Base-by-base conservation (phyloP, 345 rosid genomes). In the Barbarea vulgaris region DNA sequence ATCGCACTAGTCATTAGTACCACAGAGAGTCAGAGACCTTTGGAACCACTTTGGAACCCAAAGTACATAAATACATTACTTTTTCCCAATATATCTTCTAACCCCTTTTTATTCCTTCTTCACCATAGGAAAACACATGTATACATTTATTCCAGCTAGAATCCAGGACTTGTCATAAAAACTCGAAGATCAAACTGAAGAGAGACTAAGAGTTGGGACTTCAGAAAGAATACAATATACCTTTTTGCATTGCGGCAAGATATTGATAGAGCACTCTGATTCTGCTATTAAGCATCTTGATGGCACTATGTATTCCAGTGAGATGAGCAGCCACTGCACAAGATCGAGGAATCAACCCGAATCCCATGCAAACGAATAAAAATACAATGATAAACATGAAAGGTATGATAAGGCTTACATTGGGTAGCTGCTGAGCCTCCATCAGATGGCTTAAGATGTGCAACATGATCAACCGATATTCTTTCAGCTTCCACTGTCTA, bases 401-500 rank as follows among this genome's bases (percentile, higher is more conserved):
- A 48, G 0, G 72, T 56, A 37, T 13, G 6, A 37, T 19, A 62
- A 63, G 46, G 74, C 77, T 84, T 51, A 87, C 98, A 81, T 39
- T 94, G 98, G 13, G 98, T 94, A 42, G 97, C 98, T 4, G 98
- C 97, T 17, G 97, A 90, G 67, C 98, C 93, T 65, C 98, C 81
- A 34, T 91, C 98, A 60, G 99, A 92, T 54, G 99, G 97, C 76
- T 95, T 95, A 61, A 95, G 97, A 75, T 95, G 99, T 42, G 99
- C 99, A 70, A 95, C 97, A 82, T 94, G 98, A 84, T 94, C 98
- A 14, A 94, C 96, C 28, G 97, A 94, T 65, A 91, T 94, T 75
- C 99, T 64, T 81, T 95, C 98, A 76, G 97, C 97, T 83, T 92
- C 97, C 8, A 95, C 99, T 6, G 98, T 91, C 98, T 94, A 68